Conservation (phyloP, 129 eudicot species). For the Artemisia tridentata region DNA sequence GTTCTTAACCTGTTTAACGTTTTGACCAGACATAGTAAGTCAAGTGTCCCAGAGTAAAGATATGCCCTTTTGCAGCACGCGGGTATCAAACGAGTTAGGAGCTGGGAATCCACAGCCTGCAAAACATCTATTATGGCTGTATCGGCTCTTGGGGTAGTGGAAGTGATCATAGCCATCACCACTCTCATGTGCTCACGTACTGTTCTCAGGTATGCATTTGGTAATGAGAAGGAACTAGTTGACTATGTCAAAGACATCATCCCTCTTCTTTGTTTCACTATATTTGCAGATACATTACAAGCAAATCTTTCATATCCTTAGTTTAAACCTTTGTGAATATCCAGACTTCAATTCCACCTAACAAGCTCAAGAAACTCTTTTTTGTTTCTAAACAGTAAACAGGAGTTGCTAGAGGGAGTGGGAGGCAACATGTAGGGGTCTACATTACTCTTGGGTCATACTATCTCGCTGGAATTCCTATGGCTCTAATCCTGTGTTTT, state of each 20-base stretch:
- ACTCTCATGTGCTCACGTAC: slow-evolving; percentile 26
- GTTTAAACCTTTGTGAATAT: not conserved
- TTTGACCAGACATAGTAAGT: not conserved
- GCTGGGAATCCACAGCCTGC: slow-evolving; percentile 41
- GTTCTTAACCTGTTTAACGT: not conserved
- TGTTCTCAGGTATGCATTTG: slow-evolving; percentile 32
- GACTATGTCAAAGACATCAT: slow-evolving; percentile 34
- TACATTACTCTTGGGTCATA: slow-evolving; percentile 59
- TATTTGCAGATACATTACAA: slow-evolving; percentile 35
- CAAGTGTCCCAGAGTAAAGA: not conserved
- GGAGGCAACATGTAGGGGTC: slow-evolving; percentile 70
- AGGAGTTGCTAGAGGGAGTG: slow-evolving; percentile 69
- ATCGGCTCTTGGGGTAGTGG: slow-evolving; percentile 26
- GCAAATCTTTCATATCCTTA: slow-evolving; percentile 32
- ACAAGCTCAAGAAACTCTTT: not conserved
- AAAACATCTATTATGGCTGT: slow-evolving; percentile 19
- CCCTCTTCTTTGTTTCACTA: slow-evolving; percentile 35
- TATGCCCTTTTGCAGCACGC: slow-evolving; percentile 24
- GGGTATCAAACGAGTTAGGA: slow-evolving; percentile 36
- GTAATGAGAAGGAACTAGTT: slow-evolving; percentile 32
- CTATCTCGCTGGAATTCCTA: slow-evolving; percentile 49
- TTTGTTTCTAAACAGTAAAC: slow-evolving; percentile 27
- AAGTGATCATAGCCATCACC: slow-evolving; percentile 27
- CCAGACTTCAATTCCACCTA: not conserved
- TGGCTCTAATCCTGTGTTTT: slow-evolving; percentile 53